phyloP scores from a whole-genome alignment of 2,329 filamentous ascomycete species.

The Didymella segeticola region DNA sequence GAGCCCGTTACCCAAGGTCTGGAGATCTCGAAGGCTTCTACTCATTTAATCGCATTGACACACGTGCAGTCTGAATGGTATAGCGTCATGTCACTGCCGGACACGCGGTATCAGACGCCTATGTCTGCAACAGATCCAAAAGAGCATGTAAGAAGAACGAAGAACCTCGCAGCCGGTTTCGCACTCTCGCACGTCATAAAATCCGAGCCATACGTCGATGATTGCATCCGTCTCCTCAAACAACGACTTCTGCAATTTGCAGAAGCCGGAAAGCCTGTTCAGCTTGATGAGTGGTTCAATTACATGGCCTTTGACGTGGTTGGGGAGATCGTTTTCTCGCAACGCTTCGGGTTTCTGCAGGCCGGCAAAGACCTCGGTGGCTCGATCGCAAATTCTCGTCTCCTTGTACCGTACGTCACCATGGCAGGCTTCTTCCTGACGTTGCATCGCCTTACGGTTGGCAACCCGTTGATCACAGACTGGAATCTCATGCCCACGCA shows the following conservation, averaged over 20 bases:
- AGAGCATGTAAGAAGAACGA: constrained; percentile 36
- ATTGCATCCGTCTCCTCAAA: constrained; percentile 34
- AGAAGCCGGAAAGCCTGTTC: constrained; percentile 39
- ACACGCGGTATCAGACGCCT: constrained; percentile 50
- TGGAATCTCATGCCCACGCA: constrained; percentile 45
- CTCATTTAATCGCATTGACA: not conserved
- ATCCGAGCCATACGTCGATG: not conserved
- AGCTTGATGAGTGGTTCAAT: constrained; percentile 38
- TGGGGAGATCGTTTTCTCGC: constrained; percentile 46
- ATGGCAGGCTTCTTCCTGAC: constrained; percentile 42
- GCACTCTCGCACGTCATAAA: constrained; percentile 37
- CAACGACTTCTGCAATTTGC: constrained; percentile 24
- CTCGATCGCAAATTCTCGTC: constrained; percentile 41
- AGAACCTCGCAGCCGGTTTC: constrained; percentile 26
- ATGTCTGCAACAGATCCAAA: constrained; percentile 51
- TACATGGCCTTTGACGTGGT: constrained; percentile 52
- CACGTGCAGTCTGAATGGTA: constrained; percentile 40
- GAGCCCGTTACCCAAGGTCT: constrained; percentile 44
- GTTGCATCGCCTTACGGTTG: not conserved
- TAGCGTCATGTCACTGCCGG: constrained; percentile 48
- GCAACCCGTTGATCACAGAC: constrained; percentile 43
- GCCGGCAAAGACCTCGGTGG: constrained; percentile 47
- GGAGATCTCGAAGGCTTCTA: not conserved
- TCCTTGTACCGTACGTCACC: constrained; percentile 18
- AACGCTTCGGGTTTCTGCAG: constrained; percentile 34